Conservation (phyloP, 345 rosid genomes). For the Citropsis articulata region DNA sequence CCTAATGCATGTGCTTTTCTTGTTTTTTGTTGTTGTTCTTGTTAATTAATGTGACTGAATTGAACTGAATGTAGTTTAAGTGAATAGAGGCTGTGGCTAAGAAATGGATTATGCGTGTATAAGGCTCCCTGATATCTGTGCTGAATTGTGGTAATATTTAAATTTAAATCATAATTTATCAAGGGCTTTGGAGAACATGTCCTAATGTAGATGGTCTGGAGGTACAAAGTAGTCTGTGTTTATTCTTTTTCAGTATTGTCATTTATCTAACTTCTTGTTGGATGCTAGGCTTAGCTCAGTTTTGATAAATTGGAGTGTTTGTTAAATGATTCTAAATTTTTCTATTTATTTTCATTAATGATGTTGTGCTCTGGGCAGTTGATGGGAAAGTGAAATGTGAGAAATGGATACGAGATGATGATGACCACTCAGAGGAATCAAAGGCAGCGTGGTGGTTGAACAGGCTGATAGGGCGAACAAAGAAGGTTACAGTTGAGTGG, state of each 20-base stretch:
- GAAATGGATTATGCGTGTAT: not conserved
- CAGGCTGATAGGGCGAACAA: conserved; percentile 71
- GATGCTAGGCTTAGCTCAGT: not conserved
- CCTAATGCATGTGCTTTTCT: not conserved
- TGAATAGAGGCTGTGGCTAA: not conserved
- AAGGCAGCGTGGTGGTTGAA: conserved; percentile 92
- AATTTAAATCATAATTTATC: not conserved
- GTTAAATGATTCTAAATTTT: not conserved
- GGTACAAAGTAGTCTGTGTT: not conserved
- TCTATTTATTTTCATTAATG: not conserved
- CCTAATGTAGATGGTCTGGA: not conserved
- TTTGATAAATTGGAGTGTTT: not conserved
- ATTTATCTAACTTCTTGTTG: not conserved
- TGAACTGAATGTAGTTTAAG: not conserved
- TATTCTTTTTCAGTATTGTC: not conserved
- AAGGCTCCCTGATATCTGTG: too few relatives aligned
- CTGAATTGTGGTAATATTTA: not conserved
- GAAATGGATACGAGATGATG: conserved; percentile 95
- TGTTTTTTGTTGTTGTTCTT: not conserved
- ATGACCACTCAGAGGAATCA: conserved; percentile 62
- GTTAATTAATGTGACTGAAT: not conserved
- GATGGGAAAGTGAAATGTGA: conserved; percentile 89
- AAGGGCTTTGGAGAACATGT: not conserved
- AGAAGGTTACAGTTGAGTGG: conserved; percentile 81
- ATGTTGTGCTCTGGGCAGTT: conserved; percentile 42